A percentile compares a stretch with the other conserved stretches of the same genome.
phyloP scores from a whole-genome alignment of 2,329 filamentous ascomycete genomes.

The Pleomassaria siparia region DNA sequence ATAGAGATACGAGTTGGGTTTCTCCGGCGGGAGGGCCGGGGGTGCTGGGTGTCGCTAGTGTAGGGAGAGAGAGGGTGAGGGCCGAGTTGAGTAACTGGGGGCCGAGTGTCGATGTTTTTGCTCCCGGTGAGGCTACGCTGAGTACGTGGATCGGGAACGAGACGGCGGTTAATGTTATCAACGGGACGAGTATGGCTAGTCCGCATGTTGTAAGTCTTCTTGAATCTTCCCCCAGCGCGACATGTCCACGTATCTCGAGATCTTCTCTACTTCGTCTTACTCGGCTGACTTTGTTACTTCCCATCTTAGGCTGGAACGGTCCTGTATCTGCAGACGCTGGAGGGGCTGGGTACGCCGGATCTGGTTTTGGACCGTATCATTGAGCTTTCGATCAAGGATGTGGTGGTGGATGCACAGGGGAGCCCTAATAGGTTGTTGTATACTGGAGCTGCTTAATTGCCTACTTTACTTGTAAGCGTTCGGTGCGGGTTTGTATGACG shows the following conservation, averaged over 20 bases:
- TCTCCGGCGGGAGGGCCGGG: constrained; percentile 43
- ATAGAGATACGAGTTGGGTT: constrained; percentile 24
- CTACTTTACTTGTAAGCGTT: too few species aligned
- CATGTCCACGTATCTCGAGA: too few species aligned
- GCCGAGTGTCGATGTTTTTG: constrained; percentile 40
- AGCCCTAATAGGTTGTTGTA: too few species aligned
- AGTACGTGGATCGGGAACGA: constrained; percentile 52
- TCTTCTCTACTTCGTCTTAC: too few species aligned
- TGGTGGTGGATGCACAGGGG: too few species aligned
- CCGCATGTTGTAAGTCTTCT: constrained; percentile 72
- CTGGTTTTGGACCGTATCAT: constrained; percentile 53
- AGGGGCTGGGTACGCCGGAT: constrained; percentile 47
- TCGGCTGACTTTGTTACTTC: too few species aligned
- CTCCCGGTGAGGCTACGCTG: constrained; percentile 45
- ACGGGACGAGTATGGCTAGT: constrained; percentile 67
- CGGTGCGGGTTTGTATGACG: too few species aligned
- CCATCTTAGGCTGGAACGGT: too few species aligned
- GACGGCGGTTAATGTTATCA: constrained; percentile 43
- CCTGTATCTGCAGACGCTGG: constrained; percentile 64
- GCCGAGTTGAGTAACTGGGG: constrained; percentile 47
- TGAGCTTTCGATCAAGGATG: constrained; percentile 3
- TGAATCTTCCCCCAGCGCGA: too few species aligned
- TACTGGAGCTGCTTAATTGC: too few species aligned
- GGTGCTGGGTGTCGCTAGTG: constrained; percentile 45
- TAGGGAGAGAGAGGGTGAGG: constrained; percentile 36